Percentiles rank a stretch among this genome's conserved stretches.
Evolutionary conservation across 495 filamentous ascomycete genomes (phyloP).

Genomic region (Trichoderma asperelloides): DNA sequence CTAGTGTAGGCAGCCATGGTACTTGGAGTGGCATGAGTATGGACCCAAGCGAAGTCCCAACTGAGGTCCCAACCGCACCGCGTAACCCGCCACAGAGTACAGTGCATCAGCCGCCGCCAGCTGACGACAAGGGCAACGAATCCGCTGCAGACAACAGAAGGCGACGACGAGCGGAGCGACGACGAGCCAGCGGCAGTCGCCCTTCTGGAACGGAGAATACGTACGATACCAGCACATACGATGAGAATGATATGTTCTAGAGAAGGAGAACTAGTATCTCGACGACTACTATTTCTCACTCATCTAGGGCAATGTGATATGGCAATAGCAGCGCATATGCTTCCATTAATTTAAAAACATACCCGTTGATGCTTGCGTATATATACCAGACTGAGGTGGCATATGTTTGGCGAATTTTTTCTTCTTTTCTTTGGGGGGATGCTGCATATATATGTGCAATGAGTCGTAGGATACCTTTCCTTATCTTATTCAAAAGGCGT

Average conservation of each 20-base stretch:
- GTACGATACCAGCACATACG: neutral
- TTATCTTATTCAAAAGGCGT: neutral
- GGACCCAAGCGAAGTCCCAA: conserved; percentile 20
- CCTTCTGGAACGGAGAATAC: conserved; percentile 8
- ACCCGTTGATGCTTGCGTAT: neutral
- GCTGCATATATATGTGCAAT: conserved; percentile 11
- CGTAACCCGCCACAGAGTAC: conserved; percentile 13
- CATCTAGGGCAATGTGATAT: neutral
- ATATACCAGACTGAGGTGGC: neutral
- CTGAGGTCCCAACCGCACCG: neutral
- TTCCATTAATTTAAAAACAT: neutral
- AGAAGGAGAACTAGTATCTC: neutral
- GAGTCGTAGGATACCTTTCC: conserved; percentile 11
- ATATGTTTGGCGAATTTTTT: neutral
- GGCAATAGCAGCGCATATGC: neutral
- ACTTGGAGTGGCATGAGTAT: conserved; percentile 33
- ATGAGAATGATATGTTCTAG: neutral
- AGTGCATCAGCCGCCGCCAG: conserved; percentile 8
- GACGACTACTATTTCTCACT: neutral
- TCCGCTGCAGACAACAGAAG: conserved; percentile 12
- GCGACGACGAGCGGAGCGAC: conserved; percentile 12
- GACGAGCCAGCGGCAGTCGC: conserved; percentile 17
- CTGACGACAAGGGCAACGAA: conserved; percentile 11
- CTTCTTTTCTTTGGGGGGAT: conserved; percentile 14
- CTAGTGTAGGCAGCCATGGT: conserved; percentile 35